Evolutionary conservation across 176 grass and related monocot genomes (phyloP).

Genomic region (Leersia perrieri): DNA sequence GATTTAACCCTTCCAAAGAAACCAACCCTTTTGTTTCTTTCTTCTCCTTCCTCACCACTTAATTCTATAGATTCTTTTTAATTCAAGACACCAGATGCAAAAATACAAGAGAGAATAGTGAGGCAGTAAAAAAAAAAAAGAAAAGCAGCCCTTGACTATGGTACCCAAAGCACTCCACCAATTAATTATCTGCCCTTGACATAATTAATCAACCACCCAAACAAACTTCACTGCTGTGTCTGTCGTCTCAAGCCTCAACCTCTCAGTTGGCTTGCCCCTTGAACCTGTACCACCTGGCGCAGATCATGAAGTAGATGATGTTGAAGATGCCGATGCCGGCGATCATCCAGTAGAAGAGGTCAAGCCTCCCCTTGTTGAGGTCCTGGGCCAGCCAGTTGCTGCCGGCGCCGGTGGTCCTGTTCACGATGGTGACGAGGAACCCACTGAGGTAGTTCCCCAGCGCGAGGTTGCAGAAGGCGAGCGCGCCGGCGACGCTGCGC

Average conservation of each 20-base stretch:
- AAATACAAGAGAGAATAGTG: constrained; percentile 3
- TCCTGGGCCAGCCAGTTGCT: constrained; percentile 84
- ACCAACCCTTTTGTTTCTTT: constrained; percentile 36
- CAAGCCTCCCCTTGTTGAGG: constrained; percentile 78
- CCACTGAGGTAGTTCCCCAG: constrained; percentile 88
- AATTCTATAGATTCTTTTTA: constrained; percentile 20
- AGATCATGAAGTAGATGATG: constrained; percentile 75
- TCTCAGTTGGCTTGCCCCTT: constrained; percentile 56
- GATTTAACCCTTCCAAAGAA: constrained; percentile 44
- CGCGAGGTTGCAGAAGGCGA: constrained; percentile 84
- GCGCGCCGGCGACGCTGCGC: constrained; percentile 83
- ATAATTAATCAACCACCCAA: constrained; percentile 9
- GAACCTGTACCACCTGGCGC: constrained; percentile 94
- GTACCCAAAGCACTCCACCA: constrained; percentile 19
- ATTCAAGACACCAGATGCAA: constrained; percentile 7
- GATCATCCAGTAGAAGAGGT: constrained; percentile 85
- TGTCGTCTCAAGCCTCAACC: no score
- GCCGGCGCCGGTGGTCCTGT: constrained; percentile 39
- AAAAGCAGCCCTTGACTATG: constrained; percentile 11
- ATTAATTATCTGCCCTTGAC: constrained; percentile 21
- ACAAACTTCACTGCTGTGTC: background rate
- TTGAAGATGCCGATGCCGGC: constrained; percentile 84
- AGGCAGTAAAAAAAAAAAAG: background rate
- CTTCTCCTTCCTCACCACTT: constrained; percentile 2
- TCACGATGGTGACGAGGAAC: constrained; percentile 66